These are phyloP conservation scores for Helicosporidium sp. DNA, from an alignment of 139 green algal genomes.

Conservation along the genomic window DNA sequence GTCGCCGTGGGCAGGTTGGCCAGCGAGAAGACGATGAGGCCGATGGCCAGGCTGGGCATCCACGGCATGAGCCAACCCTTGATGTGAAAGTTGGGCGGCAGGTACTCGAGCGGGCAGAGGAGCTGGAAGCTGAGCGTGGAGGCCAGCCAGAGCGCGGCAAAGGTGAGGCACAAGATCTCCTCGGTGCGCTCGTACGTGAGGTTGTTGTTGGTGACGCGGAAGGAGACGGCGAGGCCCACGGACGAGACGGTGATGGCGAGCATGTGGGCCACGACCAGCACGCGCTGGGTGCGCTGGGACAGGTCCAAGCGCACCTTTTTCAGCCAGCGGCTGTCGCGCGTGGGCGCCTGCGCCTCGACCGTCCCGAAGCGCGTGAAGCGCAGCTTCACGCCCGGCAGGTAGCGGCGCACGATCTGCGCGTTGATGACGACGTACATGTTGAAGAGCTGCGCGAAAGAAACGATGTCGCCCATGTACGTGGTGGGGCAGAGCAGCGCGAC, in stretches of 20 bases:
- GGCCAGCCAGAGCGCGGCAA: not conserved
- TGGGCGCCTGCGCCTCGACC: slow-evolving; percentile 6
- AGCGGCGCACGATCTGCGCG: slow-evolving; percentile 10
- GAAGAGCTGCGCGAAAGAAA: slow-evolving; percentile 4
- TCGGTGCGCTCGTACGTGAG: not conserved
- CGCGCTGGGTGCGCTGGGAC: not conserved
- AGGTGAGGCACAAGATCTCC: not conserved
- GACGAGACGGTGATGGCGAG: not conserved
- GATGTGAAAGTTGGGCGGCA: slow-evolving; percentile 4
- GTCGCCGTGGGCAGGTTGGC: not conserved
- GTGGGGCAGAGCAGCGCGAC: slow-evolving; percentile 7
- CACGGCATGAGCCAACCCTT: slow-evolving; percentile 13
- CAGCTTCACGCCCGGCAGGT: slow-evolving; percentile 15
- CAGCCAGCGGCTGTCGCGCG: no score
- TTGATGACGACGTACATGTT: slow-evolving; percentile 15
- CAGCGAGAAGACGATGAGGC: slow-evolving; percentile 8
- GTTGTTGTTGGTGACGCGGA: not conserved
- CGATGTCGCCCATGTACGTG: slow-evolving; percentile 1
- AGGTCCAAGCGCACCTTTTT: not conserved
- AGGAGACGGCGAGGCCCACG: slow-evolving; percentile 1
- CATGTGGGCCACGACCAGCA: slow-evolving; percentile 9
- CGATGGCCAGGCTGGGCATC: slow-evolving; percentile 13
- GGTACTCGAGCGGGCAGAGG: slow-evolving; percentile 12
- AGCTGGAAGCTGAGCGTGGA: slow-evolving; percentile 8
- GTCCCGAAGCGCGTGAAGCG: slow-evolving; percentile 13